These are phyloP conservation scores for Dionaea muscipula DNA, from an alignment of 179 eudicot genomes.

Conservation along the genomic window DNA sequence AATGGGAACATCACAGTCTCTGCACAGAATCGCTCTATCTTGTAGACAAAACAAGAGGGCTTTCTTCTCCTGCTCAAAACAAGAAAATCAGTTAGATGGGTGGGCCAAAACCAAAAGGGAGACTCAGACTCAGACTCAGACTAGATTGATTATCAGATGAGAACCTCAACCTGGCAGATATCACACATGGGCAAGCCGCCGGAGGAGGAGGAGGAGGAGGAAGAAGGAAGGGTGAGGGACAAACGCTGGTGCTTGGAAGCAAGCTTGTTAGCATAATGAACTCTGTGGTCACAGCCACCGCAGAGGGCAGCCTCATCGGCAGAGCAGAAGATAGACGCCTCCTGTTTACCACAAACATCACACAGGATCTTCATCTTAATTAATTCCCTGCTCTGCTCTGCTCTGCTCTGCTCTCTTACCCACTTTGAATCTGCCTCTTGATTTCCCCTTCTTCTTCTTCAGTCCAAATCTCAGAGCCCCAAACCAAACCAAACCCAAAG, in stretches of 20 bases:
- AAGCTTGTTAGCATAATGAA: slow-evolving; percentile 81
- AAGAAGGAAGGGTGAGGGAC: slow-evolving; percentile 45
- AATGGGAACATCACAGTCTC: slow-evolving; percentile 61
- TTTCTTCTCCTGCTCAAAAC: slow-evolving; percentile 39
- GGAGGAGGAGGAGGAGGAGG: slow-evolving; percentile 29
- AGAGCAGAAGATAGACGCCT: slow-evolving; percentile 54
- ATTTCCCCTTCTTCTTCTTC: no score
- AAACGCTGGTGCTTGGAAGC: slow-evolving; percentile 70
- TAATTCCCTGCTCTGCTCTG: neutral
- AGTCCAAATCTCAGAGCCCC: no score
- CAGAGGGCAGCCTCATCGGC: slow-evolving; percentile 93
- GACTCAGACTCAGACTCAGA: neutral
- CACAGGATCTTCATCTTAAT: slow-evolving; percentile 69
- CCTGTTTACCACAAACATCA: slow-evolving; percentile 62
- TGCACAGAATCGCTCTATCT: slow-evolving; percentile 71
- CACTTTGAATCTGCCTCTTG: slow-evolving; percentile 73
- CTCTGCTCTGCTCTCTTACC: no score
- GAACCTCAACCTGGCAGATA: slow-evolving; percentile 75
- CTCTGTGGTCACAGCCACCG: slow-evolving; percentile 61
- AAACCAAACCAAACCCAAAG: no score
- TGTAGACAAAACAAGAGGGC: slow-evolving; percentile 74
- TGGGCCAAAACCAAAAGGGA: neutral
- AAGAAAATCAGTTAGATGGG: neutral
- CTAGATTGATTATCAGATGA: no score
- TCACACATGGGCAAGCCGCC: slow-evolving; percentile 47